Percentiles rank a stretch among this genome's conserved stretches.
Evolutionary conservation across 495 filamentous ascomycete genomes (phyloP).

Genomic region (Xylaria sp.): DNA sequence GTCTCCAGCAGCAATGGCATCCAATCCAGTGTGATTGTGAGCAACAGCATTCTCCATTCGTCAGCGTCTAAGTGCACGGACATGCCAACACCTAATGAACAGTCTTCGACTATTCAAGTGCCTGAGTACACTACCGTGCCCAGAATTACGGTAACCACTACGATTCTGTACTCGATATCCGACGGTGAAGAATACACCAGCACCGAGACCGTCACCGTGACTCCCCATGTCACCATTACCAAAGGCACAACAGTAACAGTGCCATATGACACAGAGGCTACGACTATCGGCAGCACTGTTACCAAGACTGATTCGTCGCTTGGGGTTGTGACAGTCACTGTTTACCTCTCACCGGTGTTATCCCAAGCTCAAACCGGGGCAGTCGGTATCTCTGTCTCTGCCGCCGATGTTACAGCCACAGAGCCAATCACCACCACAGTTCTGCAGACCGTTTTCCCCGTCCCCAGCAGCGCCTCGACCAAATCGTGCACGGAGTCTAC

Average conservation of each 20-base stretch:
- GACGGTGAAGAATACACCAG: constrained; percentile 14
- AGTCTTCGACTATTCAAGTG: neutral
- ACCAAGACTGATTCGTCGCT: neutral
- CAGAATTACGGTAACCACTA: constrained; percentile 23
- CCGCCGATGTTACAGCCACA: neutral
- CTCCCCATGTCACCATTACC: constrained; percentile 23
- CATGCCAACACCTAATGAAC: neutral
- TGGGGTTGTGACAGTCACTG: constrained; percentile 27
- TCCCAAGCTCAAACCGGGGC: constrained; percentile 28
- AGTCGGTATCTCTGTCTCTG: constrained; percentile 22
- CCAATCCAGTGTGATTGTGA: neutral
- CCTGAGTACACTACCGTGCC: neutral
- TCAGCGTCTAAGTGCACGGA: constrained; percentile 16
- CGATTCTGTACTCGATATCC: constrained; percentile 11
- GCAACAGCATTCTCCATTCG: neutral
- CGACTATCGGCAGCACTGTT: constrained; percentile 2
- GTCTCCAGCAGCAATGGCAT: neutral
- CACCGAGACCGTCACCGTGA: constrained; percentile 29
- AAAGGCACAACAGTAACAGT: constrained; percentile 12
- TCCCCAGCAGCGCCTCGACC: constrained; percentile 1
- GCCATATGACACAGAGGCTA: neutral
- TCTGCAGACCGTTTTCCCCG: constrained; percentile 32
- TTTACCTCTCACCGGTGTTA: constrained; percentile 23
- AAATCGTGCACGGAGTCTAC: constrained; percentile 10
- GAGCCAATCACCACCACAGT: constrained; percentile 31